Conservation (phyloP, 345 rosid genomes). For the Heritiera fomes region DNA sequence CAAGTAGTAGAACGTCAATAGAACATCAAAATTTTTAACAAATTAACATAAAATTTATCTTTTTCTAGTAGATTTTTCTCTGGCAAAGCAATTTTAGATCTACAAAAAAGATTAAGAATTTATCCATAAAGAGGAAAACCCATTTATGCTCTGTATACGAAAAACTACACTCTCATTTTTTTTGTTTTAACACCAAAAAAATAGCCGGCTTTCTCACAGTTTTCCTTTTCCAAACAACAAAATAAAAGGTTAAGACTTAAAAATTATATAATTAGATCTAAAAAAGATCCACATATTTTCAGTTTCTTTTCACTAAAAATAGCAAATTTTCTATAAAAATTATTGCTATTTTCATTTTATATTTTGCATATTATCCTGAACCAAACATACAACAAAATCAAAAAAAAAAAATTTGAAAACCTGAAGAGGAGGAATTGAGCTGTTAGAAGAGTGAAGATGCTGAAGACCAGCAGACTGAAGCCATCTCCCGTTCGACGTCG, state of each 20-base stretch:
- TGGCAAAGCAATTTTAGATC: not conserved
- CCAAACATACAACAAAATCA: slow-evolving; percentile 27
- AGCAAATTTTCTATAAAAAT: not conserved
- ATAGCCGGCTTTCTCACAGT: not conserved
- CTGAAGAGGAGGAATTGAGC: slow-evolving; percentile 58
- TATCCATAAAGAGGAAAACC: not conserved
- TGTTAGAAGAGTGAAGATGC: slow-evolving; percentile 63
- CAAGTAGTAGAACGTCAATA: not conserved
- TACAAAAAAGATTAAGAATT: not conserved
- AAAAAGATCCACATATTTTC: not conserved
- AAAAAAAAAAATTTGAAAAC: slow-evolving; percentile 21
- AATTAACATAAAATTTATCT: not conserved
- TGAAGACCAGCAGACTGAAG: slow-evolving; percentile 93
- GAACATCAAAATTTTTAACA: not conserved
- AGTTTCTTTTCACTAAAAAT: not conserved
- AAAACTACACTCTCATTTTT: not conserved
- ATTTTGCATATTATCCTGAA: slow-evolving; percentile 11
- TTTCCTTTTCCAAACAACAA: not conserved
- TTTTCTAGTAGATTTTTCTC: not conserved
- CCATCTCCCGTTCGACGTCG: slow-evolving; percentile 83
- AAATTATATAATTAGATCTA: slow-evolving; percentile 27
- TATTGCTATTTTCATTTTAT: not conserved
- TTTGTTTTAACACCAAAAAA: not conserved
- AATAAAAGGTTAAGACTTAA: not conserved
- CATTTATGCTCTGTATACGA: not conserved